These are phyloP conservation scores for Pecoramyces ruminantium DNA, from an alignment of 192 early-diverging fungal genomes.

Conservation along the genomic window DNA sequence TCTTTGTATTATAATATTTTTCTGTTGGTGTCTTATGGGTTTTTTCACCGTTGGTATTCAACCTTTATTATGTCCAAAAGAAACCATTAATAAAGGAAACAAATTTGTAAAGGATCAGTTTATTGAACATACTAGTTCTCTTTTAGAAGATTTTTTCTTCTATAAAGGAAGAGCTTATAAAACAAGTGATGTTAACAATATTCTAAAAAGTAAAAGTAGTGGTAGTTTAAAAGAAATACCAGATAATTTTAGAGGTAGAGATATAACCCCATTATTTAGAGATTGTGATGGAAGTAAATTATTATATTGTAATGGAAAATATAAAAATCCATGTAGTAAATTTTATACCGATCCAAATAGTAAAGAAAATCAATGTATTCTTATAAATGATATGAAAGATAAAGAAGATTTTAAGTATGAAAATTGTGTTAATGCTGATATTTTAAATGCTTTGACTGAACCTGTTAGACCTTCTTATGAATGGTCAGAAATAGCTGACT, in stretches of 20 bases:
- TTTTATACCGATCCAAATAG: neutral
- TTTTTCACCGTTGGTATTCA: constrained; percentile 26
- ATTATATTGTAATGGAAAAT: neutral
- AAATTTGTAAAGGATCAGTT: neutral
- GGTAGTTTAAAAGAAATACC: too few relatives aligned
- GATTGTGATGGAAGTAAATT: neutral
- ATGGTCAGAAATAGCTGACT: too few relatives aligned
- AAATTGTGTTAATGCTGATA: neutral
- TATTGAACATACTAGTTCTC: neutral
- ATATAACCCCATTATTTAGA: neutral
- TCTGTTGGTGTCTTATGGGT: constrained; percentile 10
- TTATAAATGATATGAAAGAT: neutral
- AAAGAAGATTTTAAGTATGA: neutral
- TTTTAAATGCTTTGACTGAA: neutral
- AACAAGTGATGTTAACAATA: constrained; percentile 12
- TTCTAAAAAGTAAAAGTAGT: too few relatives aligned
- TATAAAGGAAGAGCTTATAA: constrained; percentile 7
- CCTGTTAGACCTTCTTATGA: too few relatives aligned
- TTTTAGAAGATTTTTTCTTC: neutral
- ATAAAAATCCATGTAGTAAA: neutral
- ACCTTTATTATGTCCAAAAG: constrained; percentile 15
- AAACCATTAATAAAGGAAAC: too few relatives aligned
- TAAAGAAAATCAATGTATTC: neutral
- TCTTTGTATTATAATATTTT: constrained; percentile 20
- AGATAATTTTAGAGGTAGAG: neutral